These are phyloP conservation scores for Leishmania mexicana DNA, from an alignment of 208 protist species.

Conservation along the genomic window DNA sequence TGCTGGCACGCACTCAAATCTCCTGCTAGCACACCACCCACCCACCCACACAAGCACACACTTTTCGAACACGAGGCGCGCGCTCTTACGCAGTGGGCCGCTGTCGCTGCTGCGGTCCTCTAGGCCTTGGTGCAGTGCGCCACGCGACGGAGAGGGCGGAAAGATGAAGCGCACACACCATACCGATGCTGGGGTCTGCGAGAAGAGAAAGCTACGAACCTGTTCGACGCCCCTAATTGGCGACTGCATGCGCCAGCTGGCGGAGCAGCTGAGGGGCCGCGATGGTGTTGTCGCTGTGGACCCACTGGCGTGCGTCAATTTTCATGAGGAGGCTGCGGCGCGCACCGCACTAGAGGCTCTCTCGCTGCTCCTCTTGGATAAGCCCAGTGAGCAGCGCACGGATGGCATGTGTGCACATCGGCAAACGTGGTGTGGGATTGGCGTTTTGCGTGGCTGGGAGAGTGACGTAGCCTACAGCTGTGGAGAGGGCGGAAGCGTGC, in stretches of 20 bases:
- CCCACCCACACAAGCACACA: neutral
- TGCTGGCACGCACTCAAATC: neutral
- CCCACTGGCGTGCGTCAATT: neutral
- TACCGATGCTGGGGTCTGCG: neutral
- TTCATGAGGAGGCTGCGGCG: neutral
- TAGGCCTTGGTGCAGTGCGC: neutral
- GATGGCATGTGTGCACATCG: neutral
- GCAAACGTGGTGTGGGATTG: slow-evolving; percentile 1
- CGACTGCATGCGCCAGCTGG: slow-evolving; percentile 4
- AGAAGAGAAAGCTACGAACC: neutral
- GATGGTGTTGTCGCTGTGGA: slow-evolving; percentile 2
- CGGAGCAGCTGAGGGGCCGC: neutral
- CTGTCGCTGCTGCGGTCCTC: neutral
- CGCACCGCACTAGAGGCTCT: slow-evolving; percentile 2
- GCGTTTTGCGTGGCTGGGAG: slow-evolving; percentile 1
- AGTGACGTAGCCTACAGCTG: neutral
- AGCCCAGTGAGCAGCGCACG: neutral
- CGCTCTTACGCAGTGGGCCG: neutral
- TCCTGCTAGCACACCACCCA: neutral
- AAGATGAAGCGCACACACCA: neutral
- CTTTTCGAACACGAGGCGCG: neutral
- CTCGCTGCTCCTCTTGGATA: slow-evolving; percentile 11
- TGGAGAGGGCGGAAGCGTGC: neutral
- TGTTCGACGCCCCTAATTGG: neutral
- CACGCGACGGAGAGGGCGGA: neutral